These are phyloP conservation scores for Aspergillus amoenus DNA, from an alignment of 2,329 filamentous ascomycete species.

Conservation along the genomic window DNA sequence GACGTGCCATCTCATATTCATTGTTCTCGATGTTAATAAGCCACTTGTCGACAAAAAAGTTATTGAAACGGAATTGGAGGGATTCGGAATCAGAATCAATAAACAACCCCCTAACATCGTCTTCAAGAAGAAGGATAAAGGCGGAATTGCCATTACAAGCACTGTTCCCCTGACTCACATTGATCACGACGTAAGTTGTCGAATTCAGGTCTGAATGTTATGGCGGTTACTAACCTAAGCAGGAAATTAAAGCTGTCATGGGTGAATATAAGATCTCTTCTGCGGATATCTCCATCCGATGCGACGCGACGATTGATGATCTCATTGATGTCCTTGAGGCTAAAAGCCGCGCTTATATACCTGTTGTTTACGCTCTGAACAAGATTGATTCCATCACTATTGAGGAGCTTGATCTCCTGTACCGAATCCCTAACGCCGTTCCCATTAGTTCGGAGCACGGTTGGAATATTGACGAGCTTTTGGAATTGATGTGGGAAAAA, in stretches of 20 bases:
- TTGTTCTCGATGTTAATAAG: conserved; percentile 97
- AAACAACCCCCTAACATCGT: conserved; percentile 96
- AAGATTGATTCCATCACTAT: conserved; percentile 99
- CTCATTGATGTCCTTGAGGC: conserved; percentile 94
- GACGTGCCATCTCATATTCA: conserved; percentile 98
- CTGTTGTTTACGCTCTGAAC: conserved; percentile 98
- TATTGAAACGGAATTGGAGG: conserved; percentile 92
- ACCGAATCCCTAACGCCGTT: conserved; percentile 94
- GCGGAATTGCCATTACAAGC: conserved; percentile 92
- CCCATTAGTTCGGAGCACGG: conserved; percentile 97
- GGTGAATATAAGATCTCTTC: conserved; percentile 94
- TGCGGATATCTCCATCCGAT: conserved; percentile 95
- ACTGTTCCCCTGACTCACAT: conserved; percentile 91
- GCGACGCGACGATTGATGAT: conserved; percentile 96
- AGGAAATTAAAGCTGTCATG: conserved; percentile 97
- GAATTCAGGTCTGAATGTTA: neutral
- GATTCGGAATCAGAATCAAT: conserved; percentile 97
- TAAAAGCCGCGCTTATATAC: conserved; percentile 92
- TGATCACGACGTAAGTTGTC: conserved; percentile 65
- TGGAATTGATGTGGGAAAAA: conserved; percentile 99
- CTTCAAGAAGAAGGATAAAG: conserved; percentile 99
- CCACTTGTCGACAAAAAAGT: conserved; percentile 94
- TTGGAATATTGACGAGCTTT: conserved; percentile 95
- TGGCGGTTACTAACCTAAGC: conserved; percentile 16
- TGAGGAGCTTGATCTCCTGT: conserved; percentile 92